These are phyloP conservation scores for Xylaria intraflava DNA, from an alignment of 495 filamentous ascomycete genomes.

Conservation along the genomic window DNA sequence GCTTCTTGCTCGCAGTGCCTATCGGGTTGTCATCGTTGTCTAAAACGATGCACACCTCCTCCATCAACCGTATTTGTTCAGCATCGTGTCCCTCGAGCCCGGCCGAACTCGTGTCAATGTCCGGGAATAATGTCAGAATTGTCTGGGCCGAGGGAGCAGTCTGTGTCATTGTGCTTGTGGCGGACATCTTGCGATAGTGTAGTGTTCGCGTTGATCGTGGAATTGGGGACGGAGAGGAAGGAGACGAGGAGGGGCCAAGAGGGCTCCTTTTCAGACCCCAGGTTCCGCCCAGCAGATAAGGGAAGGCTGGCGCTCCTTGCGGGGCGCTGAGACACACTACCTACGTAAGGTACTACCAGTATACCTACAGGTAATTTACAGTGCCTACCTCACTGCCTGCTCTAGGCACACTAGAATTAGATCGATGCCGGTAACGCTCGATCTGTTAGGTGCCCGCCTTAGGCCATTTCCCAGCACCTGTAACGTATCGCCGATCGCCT, in stretches of 20 bases:
- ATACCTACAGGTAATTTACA: too few relatives aligned
- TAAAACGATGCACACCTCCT: conserved; percentile 96
- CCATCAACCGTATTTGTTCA: conserved; percentile 96
- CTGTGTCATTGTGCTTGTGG: conserved; percentile 33
- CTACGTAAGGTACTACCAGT: too few relatives aligned
- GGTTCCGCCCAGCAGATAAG: too few relatives aligned
- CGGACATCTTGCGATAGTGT: conserved; percentile 25
- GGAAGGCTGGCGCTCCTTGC: too few relatives aligned
- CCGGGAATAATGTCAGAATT: conserved; percentile 84
- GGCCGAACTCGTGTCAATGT: conserved; percentile 84
- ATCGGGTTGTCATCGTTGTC: conserved; percentile 91
- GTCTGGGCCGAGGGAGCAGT: conserved; percentile 73
- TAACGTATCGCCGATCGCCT: too few relatives aligned
- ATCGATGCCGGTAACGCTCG: too few relatives aligned
- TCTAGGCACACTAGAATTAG: too few relatives aligned
- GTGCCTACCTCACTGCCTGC: too few relatives aligned
- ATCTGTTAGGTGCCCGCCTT: too few relatives aligned
- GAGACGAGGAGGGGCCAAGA: conserved; percentile 2
- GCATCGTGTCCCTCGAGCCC: conserved; percentile 84
- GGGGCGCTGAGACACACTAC: too few relatives aligned
- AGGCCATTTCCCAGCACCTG: too few relatives aligned
- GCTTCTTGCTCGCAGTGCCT: conserved; percentile 96
- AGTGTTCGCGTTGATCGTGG: neutral
- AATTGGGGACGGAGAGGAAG: neutral
- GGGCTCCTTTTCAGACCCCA: conserved; percentile 5